Percentiles rank a stretch among this genome's conserved stretches.
These are phyloP conservation scores for Geotrichum histeridarum DNA, from an alignment of 1,139 yeast species.

Conservation along the genomic window DNA sequence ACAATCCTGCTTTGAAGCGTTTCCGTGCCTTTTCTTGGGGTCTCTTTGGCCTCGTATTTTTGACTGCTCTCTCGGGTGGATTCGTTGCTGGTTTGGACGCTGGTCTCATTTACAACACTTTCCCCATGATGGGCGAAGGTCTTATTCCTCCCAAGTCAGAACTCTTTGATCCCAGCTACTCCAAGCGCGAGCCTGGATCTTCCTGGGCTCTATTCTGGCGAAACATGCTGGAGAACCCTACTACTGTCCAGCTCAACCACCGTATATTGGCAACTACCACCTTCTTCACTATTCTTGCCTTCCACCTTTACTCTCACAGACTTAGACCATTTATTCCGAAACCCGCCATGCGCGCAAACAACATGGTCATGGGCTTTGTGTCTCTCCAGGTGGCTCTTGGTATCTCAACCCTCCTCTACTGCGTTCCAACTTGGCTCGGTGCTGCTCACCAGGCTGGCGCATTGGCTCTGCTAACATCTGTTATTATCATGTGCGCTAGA, in stretches of 20 bases:
- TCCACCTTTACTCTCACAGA: slow-evolving; percentile 55
- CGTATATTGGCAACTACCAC: slow-evolving; percentile 81
- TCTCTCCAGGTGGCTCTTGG: slow-evolving; percentile 82
- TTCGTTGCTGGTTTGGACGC: slow-evolving; percentile 98
- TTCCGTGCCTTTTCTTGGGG: slow-evolving; percentile 53
- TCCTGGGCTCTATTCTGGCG: slow-evolving; percentile 76
- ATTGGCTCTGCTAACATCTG: slow-evolving; percentile 74
- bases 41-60: slow-evolving; percentile 62
- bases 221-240: slow-evolving; percentile 89
- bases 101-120: slow-evolving; percentile 89
- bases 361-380: slow-evolving; percentile 73
- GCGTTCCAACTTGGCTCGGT: slow-evolving; percentile 90
- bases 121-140: slow-evolving; percentile 87
- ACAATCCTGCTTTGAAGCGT: slow-evolving; percentile 53
- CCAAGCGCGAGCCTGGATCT: slow-evolving; percentile 37
- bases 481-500: slow-evolving; percentile 63
- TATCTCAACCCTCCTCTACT: slow-evolving; percentile 72
- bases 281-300: slow-evolving; percentile 61
- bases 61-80: slow-evolving; percentile 95
- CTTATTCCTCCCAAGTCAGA: slow-evolving; percentile 70
- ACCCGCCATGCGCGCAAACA: slow-evolving; percentile 52
- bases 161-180: slow-evolving; percentile 67
- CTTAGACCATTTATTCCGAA: slow-evolving; percentile 54
- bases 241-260: slow-evolving; percentile 91
- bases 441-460: slow-evolving; percentile 98